phyloP scores from a whole-genome alignment of 225 moss, liverwort and hornwort species.

The Neckera pumila region DNA sequence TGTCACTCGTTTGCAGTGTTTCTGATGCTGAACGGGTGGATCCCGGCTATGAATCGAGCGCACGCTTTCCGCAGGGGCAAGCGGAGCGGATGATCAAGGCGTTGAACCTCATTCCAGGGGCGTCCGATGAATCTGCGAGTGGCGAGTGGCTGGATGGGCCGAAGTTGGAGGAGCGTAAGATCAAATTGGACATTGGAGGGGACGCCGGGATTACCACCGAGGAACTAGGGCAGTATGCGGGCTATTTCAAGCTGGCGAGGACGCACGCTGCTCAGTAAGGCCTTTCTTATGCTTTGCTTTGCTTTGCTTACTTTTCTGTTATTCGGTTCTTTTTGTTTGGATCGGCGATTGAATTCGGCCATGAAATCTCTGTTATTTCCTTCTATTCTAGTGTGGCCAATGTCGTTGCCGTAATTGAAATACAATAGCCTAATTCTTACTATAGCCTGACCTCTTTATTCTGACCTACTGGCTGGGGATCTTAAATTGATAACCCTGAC shows the following conservation, averaged over 20 bases:
- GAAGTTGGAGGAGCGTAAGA: conserved; percentile 24
- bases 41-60: not conserved
- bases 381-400: not conserved
- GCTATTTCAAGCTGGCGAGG: conserved; percentile 49
- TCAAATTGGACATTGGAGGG: conserved; percentile 34
- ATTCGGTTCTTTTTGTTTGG: not conserved
- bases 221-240: conserved; percentile 57
- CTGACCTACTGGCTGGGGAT: not conserved
- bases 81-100: conserved; percentile 56
- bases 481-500: not conserved
- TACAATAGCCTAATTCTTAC: not conserved
- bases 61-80: conserved; percentile 38
- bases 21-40: not conserved
- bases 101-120: conserved; percentile 43
- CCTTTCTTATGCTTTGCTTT: not conserved
- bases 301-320: not conserved
- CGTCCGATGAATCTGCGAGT: conserved; percentile 2
- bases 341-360: not conserved
- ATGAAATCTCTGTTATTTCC: not conserved
- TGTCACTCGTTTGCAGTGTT: conserved; percentile 4
- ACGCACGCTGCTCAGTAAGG: conserved; percentile 46
- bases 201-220: conserved; percentile 23
- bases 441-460: not conserved
- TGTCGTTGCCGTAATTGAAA: not conserved
- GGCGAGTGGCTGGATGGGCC: conserved; percentile 6